A percentile compares a stretch with the other conserved stretches of the same genome.
phyloP scores from a whole-genome alignment of 331 rosid species.

The Acacia concinna region DNA sequence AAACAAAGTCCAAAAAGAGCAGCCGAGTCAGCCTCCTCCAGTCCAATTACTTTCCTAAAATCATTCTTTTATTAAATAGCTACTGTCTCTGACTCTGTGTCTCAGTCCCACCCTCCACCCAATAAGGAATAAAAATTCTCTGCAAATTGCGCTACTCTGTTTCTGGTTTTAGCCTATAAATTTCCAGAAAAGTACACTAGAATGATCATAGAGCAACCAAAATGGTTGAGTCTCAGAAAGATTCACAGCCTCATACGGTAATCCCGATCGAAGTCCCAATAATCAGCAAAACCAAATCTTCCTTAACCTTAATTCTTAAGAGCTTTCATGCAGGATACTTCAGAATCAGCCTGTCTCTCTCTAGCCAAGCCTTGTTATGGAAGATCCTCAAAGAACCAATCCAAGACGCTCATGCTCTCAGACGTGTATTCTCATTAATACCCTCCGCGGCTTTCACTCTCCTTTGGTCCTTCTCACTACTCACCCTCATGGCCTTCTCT shows the following conservation, averaged over 20 bases:
- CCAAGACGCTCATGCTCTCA: slow-evolving; percentile 33
- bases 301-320: slow-evolving; percentile 25
- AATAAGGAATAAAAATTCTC: neutral
- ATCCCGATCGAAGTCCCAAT: slow-evolving; percentile 14
- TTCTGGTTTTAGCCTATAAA: slow-evolving; percentile 21
- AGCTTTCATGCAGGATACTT: slow-evolving; percentile 62
- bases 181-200: neutral
- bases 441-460: slow-evolving; percentile 42
- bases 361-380: slow-evolving; percentile 54
- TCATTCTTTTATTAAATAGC: neutral
- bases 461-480: slow-evolving; percentile 46
- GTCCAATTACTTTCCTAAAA: neutral
- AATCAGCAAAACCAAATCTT: slow-evolving; percentile 3
- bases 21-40: neutral
- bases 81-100: neutral
- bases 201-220: neutral
- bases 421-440: slow-evolving; percentile 31
- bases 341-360: slow-evolving; percentile 48
- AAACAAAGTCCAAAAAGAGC: neutral
- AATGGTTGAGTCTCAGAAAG: slow-evolving; percentile 20
- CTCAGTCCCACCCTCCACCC: neutral
- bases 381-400: slow-evolving; percentile 41
- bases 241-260: slow-evolving; percentile 12
- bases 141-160: neutral
- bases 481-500: slow-evolving; percentile 39